phyloP scores from a whole-genome alignment of 129 eudicot genomes.

The carrot (Daucus carota) region DH1_v3.0 NC_030385.2:41905501-41906000 shows the following conservation, averaged over 20 bases:
- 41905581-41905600: not conserved
- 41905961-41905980: not conserved
- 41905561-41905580: not conserved
- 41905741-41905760: not conserved
- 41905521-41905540: not conserved
- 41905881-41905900: slow-evolving; percentile 1
- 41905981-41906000: not conserved
- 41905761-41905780: not conserved
- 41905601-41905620: not conserved
- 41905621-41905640: not conserved
- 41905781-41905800: slow-evolving; percentile 6
- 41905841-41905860: not conserved
- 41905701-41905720: not conserved
- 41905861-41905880: not conserved
- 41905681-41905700: not conserved
- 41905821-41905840: not conserved
- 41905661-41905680: not conserved
- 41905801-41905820: not conserved
- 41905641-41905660: not conserved
- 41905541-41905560: not conserved
- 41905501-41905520: not conserved
- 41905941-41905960: not conserved
- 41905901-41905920: not conserved
- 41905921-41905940: slow-evolving; percentile 4
- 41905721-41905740: not conserved